Evolutionary conservation across 75 land plant genomes (phyloP).

Genomic region (Isoetes taiwanensis): DNA sequence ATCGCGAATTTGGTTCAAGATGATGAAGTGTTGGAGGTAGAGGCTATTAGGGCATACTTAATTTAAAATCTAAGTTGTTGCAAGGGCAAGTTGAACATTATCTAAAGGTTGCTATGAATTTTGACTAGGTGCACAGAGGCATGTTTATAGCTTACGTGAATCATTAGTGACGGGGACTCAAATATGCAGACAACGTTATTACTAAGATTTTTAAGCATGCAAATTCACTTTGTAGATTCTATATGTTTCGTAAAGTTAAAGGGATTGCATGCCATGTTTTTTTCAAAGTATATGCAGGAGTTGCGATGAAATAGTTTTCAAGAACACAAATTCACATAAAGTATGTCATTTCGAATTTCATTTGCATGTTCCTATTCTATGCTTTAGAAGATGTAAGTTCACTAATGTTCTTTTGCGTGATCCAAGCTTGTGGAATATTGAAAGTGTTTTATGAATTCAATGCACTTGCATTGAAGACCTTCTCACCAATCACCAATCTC

Average conservation of each 20-base stretch:
- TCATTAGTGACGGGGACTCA: conserved; percentile 54
- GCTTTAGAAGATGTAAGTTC: neutral
- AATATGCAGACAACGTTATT: conserved; percentile 52
- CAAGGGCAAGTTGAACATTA: neutral
- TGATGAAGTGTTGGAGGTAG: conserved; percentile 97
- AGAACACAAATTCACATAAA: conserved; percentile 45
- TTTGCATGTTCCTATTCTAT: neutral
- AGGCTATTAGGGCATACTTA: neutral
- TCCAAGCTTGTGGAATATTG: conserved; percentile 63
- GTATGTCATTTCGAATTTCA: conserved; percentile 13
- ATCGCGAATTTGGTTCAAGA: conserved; percentile 86
- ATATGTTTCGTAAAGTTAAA: neutral
- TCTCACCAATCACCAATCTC: conserved; percentile 24
- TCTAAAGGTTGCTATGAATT: neutral
- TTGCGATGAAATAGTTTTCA: conserved; percentile 74
- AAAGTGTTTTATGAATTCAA: conserved; percentile 51
- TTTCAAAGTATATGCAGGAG: conserved; percentile 87
- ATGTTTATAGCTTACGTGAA: conserved; percentile 82
- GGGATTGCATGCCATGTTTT: neutral
- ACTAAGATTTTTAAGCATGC: conserved; percentile 29
- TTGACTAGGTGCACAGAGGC: conserved; percentile 90
- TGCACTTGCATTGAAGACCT: conserved; percentile 26
- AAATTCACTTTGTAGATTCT: too few relatives aligned
- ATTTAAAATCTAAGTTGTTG: neutral
- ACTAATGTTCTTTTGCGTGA: conserved; percentile 22